These are phyloP conservation scores for Kwoniella sp. DNA, from an alignment of 768 basidiomycete species.

Conservation along the genomic window DNA sequence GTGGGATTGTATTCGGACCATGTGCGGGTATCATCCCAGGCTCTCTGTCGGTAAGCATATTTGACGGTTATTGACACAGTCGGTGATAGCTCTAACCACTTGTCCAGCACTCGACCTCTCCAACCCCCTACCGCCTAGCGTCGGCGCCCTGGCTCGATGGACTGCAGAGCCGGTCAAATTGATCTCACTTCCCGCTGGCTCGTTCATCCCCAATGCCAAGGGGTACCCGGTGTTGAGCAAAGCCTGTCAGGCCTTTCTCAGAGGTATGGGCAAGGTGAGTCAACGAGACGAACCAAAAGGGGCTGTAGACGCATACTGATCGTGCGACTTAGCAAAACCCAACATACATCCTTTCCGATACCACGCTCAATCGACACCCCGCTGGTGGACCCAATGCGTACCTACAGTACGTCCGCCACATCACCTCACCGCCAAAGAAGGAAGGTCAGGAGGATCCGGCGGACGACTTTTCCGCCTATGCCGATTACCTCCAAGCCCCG, in stretches of 20 bases:
- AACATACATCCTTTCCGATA: slow-evolving; percentile 73
- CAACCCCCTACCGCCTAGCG: slow-evolving; percentile 73
- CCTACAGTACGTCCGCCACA: slow-evolving; percentile 64
- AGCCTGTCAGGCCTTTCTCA: slow-evolving; percentile 83
- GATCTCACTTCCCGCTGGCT: slow-evolving; percentile 79
- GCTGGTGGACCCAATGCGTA: slow-evolving; percentile 83
- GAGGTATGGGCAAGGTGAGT: slow-evolving; percentile 58
- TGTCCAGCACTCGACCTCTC: slow-evolving; percentile 80
- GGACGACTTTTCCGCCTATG: slow-evolving; percentile 56
- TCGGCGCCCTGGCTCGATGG: slow-evolving; percentile 79
- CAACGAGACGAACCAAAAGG: too few species aligned
- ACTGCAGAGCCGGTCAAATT: slow-evolving; percentile 85
- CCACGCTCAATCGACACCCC: slow-evolving; percentile 61
- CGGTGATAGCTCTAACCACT: not conserved
- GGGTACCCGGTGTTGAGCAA: slow-evolving; percentile 96
- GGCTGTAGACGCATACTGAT: not conserved
- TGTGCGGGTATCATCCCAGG: slow-evolving; percentile 68
- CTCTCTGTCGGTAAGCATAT: slow-evolving; percentile 50
- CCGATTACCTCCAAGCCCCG: slow-evolving; percentile 91
- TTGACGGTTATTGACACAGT: not conserved
- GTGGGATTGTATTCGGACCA: slow-evolving; percentile 90
- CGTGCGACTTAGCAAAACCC: slow-evolving; percentile 67
- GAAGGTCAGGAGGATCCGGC: slow-evolving; percentile 10
- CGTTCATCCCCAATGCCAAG: slow-evolving; percentile 92
- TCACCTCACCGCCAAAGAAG: slow-evolving; percentile 31